Conservation (phyloP, 2,329 filamentous ascomycete genomes). For the Talaromyces sp. region DNA sequence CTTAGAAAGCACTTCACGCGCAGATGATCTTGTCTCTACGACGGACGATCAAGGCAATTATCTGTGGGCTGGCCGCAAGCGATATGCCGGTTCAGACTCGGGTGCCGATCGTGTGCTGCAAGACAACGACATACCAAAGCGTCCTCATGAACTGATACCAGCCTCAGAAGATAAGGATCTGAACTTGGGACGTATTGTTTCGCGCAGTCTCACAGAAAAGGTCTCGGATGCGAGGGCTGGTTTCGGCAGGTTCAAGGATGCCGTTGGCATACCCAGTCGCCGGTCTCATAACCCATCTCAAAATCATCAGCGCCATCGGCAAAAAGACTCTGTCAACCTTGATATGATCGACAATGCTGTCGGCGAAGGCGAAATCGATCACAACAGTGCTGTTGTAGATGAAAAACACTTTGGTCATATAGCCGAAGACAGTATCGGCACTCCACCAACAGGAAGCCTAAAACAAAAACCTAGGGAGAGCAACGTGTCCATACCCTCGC, state of each 20-base stretch:
- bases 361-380: conserved; percentile 31
- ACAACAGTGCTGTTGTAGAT: conserved; percentile 15
- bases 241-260: conserved; percentile 80
- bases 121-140: conserved; percentile 32
- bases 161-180: conserved; percentile 40
- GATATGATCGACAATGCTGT: conserved; percentile 27
- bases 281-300: conserved; percentile 34
- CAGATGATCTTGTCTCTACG: conserved; percentile 43
- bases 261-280: conserved; percentile 56
- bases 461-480: conserved; percentile 20
- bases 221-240: conserved; percentile 78
- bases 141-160: conserved; percentile 27
- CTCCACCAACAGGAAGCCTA: conserved; percentile 17
- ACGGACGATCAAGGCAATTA: conserved; percentile 46
- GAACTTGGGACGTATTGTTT: conserved; percentile 60
- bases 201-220: conserved; percentile 75
- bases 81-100: conserved; percentile 39
- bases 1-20: conserved; percentile 30
- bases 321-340: conserved; percentile 34
- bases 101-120: conserved; percentile 28
- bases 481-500: conserved; percentile 14
- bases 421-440: conserved; percentile 22
- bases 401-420: conserved; percentile 22
- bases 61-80: conserved; percentile 43
- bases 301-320: conserved; percentile 27